Base-by-base conservation (phyloP, 352 stramenopile genomes). In the Paralagenidium karlingii region DNA sequence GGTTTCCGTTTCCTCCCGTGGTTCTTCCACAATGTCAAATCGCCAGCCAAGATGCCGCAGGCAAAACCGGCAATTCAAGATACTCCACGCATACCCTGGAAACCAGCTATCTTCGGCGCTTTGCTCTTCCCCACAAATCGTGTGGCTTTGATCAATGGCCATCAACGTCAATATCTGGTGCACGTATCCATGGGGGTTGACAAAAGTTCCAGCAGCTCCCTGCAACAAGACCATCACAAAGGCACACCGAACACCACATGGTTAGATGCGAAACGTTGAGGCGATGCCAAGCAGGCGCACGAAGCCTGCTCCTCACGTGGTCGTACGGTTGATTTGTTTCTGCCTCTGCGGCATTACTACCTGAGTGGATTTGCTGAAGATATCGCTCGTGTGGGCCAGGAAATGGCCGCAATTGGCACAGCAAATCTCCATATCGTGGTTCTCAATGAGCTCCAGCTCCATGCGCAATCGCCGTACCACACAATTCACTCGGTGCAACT, bases 21-120 rank as follows among this genome's bases (percentile, higher is more conserved):
- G n/a, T n/a, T n/a, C n/a, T 33, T 69, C 56, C 12, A 64, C 61
- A 4, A 26, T 41, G 33, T 85, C 65, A 27, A 88, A 91, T 25
- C 71, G 63, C 78, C 78, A 91, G 3, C 78, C 78, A 12, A 91
- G 56, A 45, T 89, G 77, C 8, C 51, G 55, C 42, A 66, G 65
- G 55, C 78, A 91, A 12, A 55, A 47, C 34, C 56, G 54, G 37
- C 78, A 91, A 46, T 84, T 60, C 42, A 68, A 63, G 31, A 86
- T 83, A 47, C 75, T 87, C 78, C 78, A 91, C 20, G 69, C 45
- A 44, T 85, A 91, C 3, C 73, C 71, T 1, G 66, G 52, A 43
- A 89, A 91, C 78, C 78, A 91, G 29, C 67, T 81, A 45, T 87
- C 75, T 25, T 83, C 38, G 0, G 63, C 74, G 34, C 61, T 82